Evolutionary conservation across 768 basidiomycete genomes (phyloP).

Genomic region (Rhizopogon vesiculosus): DNA sequence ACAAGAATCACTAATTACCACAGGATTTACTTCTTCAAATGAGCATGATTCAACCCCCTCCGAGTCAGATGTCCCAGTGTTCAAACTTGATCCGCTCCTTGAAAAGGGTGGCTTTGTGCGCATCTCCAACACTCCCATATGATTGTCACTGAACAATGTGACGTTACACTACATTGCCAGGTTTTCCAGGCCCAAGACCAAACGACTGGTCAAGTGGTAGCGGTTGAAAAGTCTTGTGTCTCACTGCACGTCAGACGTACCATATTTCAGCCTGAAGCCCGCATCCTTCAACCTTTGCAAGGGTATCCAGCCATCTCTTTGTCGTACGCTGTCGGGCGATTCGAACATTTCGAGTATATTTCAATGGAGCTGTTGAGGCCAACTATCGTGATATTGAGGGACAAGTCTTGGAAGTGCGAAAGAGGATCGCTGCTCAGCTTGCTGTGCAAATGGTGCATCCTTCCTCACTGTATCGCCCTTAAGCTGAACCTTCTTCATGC

Average conservation of each 20-base stretch:
- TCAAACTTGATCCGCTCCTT: no score
- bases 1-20: no score
- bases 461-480: neutral
- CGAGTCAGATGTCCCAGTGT: no score
- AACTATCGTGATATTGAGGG: slow-evolving; percentile 10
- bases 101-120: no score
- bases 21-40: no score
- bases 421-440: slow-evolving; percentile 13
- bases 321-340: slow-evolving; percentile 25
- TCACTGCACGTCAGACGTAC: slow-evolving; percentile 26
- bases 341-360: slow-evolving; percentile 31
- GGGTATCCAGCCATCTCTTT: slow-evolving; percentile 28
- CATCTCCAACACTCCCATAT: no score
- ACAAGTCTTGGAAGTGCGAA: slow-evolving; percentile 11
- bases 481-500: neutral
- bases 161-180: neutral
- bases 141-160: no score
- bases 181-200: neutral
- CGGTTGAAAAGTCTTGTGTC: slow-evolving; percentile 30
- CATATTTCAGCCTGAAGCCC: slow-evolving; percentile 23
- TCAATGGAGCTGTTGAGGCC: slow-evolving; percentile 8
- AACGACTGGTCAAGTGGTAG: slow-evolving; percentile 5
- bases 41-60: no score
- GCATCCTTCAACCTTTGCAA: slow-evolving; percentile 22
- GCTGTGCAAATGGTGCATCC: neutral